phyloP scores from a whole-genome alignment of 2,329 filamentous ascomycete genomes.

The Coniochaeta ligniaria region DNA sequence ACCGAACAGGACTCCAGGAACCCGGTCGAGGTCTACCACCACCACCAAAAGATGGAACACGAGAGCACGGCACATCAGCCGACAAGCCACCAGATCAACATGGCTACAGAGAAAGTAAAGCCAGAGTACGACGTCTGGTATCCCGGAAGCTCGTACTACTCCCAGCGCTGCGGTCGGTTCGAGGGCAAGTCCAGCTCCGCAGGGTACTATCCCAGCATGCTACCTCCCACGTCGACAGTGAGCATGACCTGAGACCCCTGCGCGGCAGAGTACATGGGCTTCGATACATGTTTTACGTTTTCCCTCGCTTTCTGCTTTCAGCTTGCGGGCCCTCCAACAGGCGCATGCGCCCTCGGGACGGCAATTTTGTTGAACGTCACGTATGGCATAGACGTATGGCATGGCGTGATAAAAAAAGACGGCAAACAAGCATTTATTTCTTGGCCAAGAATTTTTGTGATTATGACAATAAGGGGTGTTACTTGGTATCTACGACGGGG shows the following conservation, averaged over 20 bases:
- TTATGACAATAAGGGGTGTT: background rate
- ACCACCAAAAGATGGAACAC: conserved; percentile 22
- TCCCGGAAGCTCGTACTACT: conserved; percentile 29
- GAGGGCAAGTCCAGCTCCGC: conserved; percentile 44
- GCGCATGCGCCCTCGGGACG: background rate
- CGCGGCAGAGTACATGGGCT: too few species aligned
- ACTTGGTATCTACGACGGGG: background rate
- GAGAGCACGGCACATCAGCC: conserved; percentile 19
- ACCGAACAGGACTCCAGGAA: conserved; percentile 32
- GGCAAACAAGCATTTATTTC: background rate
- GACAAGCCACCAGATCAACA: conserved; percentile 28
- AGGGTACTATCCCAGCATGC: conserved; percentile 46
- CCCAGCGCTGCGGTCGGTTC: conserved; percentile 39
- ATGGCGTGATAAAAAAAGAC: background rate
- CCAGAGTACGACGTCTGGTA: conserved; percentile 42
- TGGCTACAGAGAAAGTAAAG: conserved; percentile 46
- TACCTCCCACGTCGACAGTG: conserved; percentile 37
- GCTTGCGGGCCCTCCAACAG: too few species aligned
- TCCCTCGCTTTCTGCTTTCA: background rate
- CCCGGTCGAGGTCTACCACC: conserved; percentile 42
- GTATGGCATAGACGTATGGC: background rate
- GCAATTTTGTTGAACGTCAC: background rate
- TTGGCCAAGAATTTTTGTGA: background rate
- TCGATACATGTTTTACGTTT: background rate
- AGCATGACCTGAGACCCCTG: conserved; percentile 27